phyloP scores from a whole-genome alignment of 2,329 filamentous ascomycete species.

The Trichoderma endophyticum region DNA sequence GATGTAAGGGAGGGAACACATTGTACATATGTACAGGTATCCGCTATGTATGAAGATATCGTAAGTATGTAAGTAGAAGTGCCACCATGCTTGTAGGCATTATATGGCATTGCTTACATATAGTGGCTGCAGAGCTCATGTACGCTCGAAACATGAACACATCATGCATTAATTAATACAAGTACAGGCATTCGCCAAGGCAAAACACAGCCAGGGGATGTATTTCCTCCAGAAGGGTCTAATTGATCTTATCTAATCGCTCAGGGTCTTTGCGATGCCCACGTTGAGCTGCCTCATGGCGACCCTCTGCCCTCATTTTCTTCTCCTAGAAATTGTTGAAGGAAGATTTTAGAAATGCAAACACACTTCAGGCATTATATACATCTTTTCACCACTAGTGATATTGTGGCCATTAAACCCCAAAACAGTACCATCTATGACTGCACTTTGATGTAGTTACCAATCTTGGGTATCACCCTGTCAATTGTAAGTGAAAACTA shows the following conservation, averaged over 20 bases:
- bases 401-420: background rate
- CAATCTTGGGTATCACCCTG: background rate
- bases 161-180: background rate
- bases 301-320: background rate
- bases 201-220: background rate
- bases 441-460: background rate
- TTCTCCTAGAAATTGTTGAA: background rate
- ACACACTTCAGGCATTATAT: fast-evolving
- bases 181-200: background rate
- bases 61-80: background rate
- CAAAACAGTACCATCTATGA: background rate
- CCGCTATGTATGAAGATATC: background rate
- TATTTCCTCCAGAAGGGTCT: background rate
- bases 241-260: background rate
- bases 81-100: background rate
- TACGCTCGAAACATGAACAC: background rate
- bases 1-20: background rate
- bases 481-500: background rate
- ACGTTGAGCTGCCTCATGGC: background rate
- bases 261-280: slow-evolving; percentile 14
- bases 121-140: background rate
- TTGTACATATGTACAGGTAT: background rate
- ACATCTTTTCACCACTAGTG: background rate
- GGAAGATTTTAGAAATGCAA: background rate
- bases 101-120: slow-evolving; percentile 4